Conservation (phyloP, 1,139 yeast genomes). For the Pichia sp. region DNA sequence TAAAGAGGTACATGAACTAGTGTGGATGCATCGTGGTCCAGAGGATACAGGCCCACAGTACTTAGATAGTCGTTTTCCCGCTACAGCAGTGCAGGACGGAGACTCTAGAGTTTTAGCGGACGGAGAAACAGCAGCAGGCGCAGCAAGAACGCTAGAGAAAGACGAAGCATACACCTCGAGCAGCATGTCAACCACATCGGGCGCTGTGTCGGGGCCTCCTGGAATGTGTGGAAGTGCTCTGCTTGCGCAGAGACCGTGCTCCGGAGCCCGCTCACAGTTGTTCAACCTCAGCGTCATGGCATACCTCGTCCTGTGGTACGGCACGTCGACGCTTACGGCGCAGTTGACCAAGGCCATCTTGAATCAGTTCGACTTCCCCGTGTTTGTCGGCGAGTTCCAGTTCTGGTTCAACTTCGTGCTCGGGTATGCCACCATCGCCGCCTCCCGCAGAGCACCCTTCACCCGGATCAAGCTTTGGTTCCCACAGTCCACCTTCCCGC, state of each 20-base stretch:
- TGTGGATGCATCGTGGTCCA: not conserved
- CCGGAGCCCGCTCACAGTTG: slow-evolving; percentile 1
- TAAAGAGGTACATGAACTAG: no score
- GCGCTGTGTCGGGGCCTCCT: not conserved
- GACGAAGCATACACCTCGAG: not conserved
- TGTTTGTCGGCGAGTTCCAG: slow-evolving; percentile 48
- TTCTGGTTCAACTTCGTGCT: slow-evolving; percentile 39
- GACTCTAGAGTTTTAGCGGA: not conserved
- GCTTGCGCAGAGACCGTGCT: not conserved
- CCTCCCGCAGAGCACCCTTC: not conserved
- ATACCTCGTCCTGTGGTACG: slow-evolving; percentile 36
- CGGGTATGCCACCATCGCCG: slow-evolving; percentile 20
- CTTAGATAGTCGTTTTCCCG: not conserved
- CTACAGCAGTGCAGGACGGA: not conserved
- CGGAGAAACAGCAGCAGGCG: not conserved
- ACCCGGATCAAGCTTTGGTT: slow-evolving; percentile 18
- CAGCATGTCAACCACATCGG: not conserved
- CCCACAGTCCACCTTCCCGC: slow-evolving; percentile 25
- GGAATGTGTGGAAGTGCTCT: no score
- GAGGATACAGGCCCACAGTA: not conserved
- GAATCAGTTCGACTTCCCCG: slow-evolving; percentile 43
- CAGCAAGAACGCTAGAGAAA: not conserved
- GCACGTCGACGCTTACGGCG: slow-evolving; percentile 44
- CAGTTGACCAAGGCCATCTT: slow-evolving; percentile 44
- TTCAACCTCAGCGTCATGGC: slow-evolving; percentile 6